Conservation (phyloP, 305 asterid genomes). For the Rubia occidens region DNA sequence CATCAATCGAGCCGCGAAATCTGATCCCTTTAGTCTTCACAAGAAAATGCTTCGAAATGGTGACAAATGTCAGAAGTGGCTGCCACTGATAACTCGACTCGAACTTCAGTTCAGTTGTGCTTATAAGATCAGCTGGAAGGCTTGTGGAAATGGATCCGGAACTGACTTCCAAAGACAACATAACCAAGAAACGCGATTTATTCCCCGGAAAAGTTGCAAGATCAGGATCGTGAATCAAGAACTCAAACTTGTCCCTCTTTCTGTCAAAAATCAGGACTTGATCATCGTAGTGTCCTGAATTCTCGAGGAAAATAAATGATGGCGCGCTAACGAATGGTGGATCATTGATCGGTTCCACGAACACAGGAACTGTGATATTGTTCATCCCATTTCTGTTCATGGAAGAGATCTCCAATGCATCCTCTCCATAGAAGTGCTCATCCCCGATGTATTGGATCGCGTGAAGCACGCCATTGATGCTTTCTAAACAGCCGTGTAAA, state of each 20-base stretch:
- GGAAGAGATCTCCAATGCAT: slow-evolving; percentile 48
- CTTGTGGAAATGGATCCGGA: slow-evolving; percentile 59
- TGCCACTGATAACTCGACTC: slow-evolving; percentile 68
- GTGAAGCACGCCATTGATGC: slow-evolving; percentile 61
- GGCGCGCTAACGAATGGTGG: slow-evolving; percentile 71
- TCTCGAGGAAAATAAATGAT: slow-evolving; percentile 44
- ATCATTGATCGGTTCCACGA: slow-evolving; percentile 79
- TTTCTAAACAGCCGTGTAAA: slow-evolving; percentile 53
- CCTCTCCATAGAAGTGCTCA: slow-evolving; percentile 61
- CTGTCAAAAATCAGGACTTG: slow-evolving; percentile 39
- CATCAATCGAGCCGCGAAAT: slow-evolving; percentile 54
- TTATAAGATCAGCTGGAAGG: slow-evolving; percentile 60
- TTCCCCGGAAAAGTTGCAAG: slow-evolving; percentile 62
- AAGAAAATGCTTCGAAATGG: slow-evolving; percentile 64
- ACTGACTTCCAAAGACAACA: slow-evolving; percentile 71
- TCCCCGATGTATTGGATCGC: slow-evolving; percentile 73
- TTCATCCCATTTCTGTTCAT: slow-evolving; percentile 59
- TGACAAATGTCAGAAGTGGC: slow-evolving; percentile 74
- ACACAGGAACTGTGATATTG: slow-evolving; percentile 49
- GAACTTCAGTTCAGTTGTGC: slow-evolving; percentile 67
- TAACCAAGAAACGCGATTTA: slow-evolving; percentile 45
- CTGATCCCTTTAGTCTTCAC: slow-evolving; percentile 84
- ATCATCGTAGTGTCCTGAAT: slow-evolving; percentile 31
- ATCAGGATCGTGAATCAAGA: slow-evolving; percentile 70
- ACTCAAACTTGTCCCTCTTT: slow-evolving; percentile 24